Evolutionary conservation across 2,329 filamentous ascomycete genomes (phyloP), one percentile per base, ranked within the genome.

Genomic region (Bipolaris oryzae): DNA sequence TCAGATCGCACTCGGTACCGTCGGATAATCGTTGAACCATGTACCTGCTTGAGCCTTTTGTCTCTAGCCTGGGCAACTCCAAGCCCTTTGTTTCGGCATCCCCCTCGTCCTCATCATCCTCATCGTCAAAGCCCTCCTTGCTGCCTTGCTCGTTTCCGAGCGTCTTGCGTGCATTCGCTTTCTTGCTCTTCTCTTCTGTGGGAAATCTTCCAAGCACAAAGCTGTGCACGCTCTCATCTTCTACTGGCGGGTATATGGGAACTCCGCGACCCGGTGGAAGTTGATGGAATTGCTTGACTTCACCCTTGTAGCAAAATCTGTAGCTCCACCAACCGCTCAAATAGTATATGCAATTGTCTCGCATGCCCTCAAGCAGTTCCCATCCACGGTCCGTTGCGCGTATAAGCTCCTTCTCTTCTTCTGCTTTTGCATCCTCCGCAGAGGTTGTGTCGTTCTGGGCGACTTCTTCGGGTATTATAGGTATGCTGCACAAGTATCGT

Each of bases 311-410:
- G 81, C 93, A 97, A 76, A 96, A 96, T 67, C 89, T 90, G 77
- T 97, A 97, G 71, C 90, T 95, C 93, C 93, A 97, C 93, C 93
- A 97, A 0, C 93, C 93, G 1, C 87, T 90, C 63, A 92, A 79
- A 74, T 87, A 90, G 79, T 94, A 96, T 61, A 97, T 85, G 75
- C 93, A 97, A 48, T 85, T 84, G 3, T 88, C 89, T 50, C 93
- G 85, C 76, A 97, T 88, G 23, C 88, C 87, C 62, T 85, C 84
- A 48, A 97, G 80, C 20, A 97, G 82, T 69, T 95, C 89, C 84
- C 91, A 90, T 5, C 93, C 93, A 46, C 87, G 87, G 31, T 86
- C 84, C 1, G 89, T 90, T 1, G 92, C 93, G 23, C 90, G 87
- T 38, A 84, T 85, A 9, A 96, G 83, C 76, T 96, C 92, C 61